Evolutionary conservation across 176 grass and related monocot genomes (phyloP).

Genomic region (Sorghum bicolor): Sorghum_bicolor_NCBIv3 NC_012870.2:73171501-73172000

Average conservation of each 20-base stretch:
- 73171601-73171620: not conserved
- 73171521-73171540: not conserved
- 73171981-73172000: too few species aligned
- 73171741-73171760: not conserved
- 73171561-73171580: not conserved
- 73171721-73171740: not conserved
- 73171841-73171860: too few species aligned
- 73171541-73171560: too few species aligned
- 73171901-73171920: too few species aligned
- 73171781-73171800: not conserved
- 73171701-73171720: not conserved
- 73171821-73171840: too few species aligned
- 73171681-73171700: not conserved
- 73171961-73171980: too few species aligned
- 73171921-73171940: too few species aligned
- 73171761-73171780: not conserved
- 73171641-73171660: not conserved
- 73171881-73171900: too few species aligned
- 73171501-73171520: not conserved
- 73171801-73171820: too few species aligned
- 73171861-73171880: too few species aligned
- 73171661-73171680: not conserved
- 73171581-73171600: not conserved
- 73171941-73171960: too few species aligned
- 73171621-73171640: not conserved